Base-by-base conservation (phyloP, 1,284 basidiomycete species). In the Naganishia albida region DNA sequence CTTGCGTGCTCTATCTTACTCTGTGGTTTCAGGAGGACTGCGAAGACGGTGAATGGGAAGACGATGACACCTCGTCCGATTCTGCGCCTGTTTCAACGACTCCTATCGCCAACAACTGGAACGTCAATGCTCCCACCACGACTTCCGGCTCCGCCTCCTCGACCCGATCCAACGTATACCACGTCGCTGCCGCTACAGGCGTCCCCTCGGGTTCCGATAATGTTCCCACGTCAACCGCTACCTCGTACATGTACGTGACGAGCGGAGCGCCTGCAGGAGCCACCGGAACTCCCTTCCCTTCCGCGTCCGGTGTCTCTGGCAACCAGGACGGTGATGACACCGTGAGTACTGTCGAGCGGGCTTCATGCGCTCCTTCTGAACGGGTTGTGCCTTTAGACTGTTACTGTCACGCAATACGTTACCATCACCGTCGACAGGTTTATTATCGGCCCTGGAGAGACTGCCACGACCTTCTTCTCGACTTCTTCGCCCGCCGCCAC, bases 391-490 rank as follows among this genome's bases (percentile, higher is more conserved):
- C 15, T 12, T n/a, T 30, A 60, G 57, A 60, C 57, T 20, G 34
- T 60, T 7, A 53, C 55, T 8, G 63, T 51, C 18, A 65, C 54
- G 6, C 34, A 59, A 59, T 59, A 59, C 49, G 64, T 65, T 18
- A 60, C 64, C 3, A 53, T 65, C 30, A 65, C 64, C 25, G 46
- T 63, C 26, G 40, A 52, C 40, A 23, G 43, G 10, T 28, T 49
- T 44, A 59, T 60, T 20, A 12, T 20, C 23, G 54, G 40, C 25
- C 2, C 40, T 3, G 20, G 6, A 15, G 12, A 25, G 39, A 30
- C 28, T 1, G 44, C 43, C 3, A 60, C 46, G 8, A 40, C 57
- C 7, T 26, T 40, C 25, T 23, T 60, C 16, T 60, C 57, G 30
- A 54, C 40, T 0, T 23, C 30, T 34, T 34, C 40, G 3, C 54